A percentile compares a stretch with the other conserved stretches of the same genome.
Evolutionary conservation across 2,329 filamentous ascomycete genomes (phyloP).

Genomic region (Cercospora sojina): DNA sequence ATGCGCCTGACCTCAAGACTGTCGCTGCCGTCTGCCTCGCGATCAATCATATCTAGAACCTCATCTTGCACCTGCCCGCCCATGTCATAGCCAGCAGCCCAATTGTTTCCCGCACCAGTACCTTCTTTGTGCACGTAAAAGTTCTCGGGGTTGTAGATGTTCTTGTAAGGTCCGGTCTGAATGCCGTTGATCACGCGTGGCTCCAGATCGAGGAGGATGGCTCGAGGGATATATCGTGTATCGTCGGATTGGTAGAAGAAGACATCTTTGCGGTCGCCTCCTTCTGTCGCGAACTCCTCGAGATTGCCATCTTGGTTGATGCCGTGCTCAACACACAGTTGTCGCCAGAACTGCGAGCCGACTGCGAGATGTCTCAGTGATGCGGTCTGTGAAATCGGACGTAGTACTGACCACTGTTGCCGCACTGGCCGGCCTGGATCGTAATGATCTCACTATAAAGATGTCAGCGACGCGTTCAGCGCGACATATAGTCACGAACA

Average conservation of each 20-base stretch:
- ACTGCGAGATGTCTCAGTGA: slow-evolving; percentile 54
- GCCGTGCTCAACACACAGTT: slow-evolving; percentile 95
- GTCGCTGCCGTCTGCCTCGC: slow-evolving; percentile 96
- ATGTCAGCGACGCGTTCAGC: slow-evolving; percentile 13
- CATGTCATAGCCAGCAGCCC: slow-evolving; percentile 93
- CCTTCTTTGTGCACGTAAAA: slow-evolving; percentile 96
- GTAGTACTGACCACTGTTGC: slow-evolving; percentile 84
- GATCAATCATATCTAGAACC: slow-evolving; percentile 98
- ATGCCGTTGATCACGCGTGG: slow-evolving; percentile 91
- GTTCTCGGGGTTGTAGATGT: slow-evolving; percentile 99
- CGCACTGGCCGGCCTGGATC: slow-evolving; percentile 97
- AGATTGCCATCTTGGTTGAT: slow-evolving; percentile 97
- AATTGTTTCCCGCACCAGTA: slow-evolving; percentile 93
- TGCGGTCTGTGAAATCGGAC: slow-evolving; percentile 14
- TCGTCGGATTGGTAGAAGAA: slow-evolving; percentile 99
- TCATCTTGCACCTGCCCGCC: slow-evolving; percentile 92
- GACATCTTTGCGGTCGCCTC: slow-evolving; percentile 96
- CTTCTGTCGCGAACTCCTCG: slow-evolving; percentile 95
- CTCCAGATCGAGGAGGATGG: slow-evolving; percentile 92
- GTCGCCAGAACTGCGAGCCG: slow-evolving; percentile 98
- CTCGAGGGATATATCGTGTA: slow-evolving; percentile 94
- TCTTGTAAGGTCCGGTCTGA: slow-evolving; percentile 89
- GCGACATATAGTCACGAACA: neutral
- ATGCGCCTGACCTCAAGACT: slow-evolving; percentile 71
- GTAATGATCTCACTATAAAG: slow-evolving; percentile 90